Percentiles rank a stretch among this genome's conserved stretches.
These are phyloP conservation scores for Ophiocordyceps camponoti-saundersi DNA, from an alignment of 2,329 filamentous ascomycete species.

Conservation along the genomic window DNA sequence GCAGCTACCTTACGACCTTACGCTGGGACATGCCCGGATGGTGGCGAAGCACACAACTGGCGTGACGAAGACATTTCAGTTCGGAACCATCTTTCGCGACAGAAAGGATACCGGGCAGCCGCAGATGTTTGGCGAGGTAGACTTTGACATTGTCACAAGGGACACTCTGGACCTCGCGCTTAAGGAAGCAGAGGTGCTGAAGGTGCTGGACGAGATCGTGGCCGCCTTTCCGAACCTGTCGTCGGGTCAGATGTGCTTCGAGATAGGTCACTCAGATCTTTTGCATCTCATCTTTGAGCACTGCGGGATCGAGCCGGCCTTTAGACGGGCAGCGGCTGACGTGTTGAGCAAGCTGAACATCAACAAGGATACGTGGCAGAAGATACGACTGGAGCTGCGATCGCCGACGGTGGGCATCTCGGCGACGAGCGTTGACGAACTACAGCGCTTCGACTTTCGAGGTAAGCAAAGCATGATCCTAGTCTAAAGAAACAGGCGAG, in stretches of 20 bases:
- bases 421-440: constrained; percentile 77
- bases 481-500: no score
- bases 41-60: constrained; percentile 53
- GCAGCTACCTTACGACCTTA: constrained; percentile 88
- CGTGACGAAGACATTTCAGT: constrained; percentile 65
- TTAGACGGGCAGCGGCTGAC: constrained; percentile 61
- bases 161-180: constrained; percentile 67
- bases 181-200: constrained; percentile 87
- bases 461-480: constrained; percentile 27
- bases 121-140: constrained; percentile 68
- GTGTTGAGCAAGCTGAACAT: constrained; percentile 78
- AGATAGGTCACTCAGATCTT: constrained; percentile 77
- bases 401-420: constrained; percentile 69
- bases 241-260: constrained; percentile 64
- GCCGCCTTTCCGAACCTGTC: constrained; percentile 61
- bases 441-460: constrained; percentile 82
- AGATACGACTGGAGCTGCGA: constrained; percentile 66
- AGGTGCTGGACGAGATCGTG: constrained; percentile 84
- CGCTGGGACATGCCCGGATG: constrained; percentile 70
- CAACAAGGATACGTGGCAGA: constrained; percentile 63
- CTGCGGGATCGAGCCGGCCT: constrained; percentile 57
- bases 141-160: constrained; percentile 88
- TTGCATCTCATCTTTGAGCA: constrained; percentile 80
- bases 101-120: constrained; percentile 66
- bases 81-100: constrained; percentile 77